These are phyloP conservation scores for Hypoxylon fragiforme DNA, from an alignment of 495 filamentous ascomycete genomes.

Conservation along the genomic window DNA sequence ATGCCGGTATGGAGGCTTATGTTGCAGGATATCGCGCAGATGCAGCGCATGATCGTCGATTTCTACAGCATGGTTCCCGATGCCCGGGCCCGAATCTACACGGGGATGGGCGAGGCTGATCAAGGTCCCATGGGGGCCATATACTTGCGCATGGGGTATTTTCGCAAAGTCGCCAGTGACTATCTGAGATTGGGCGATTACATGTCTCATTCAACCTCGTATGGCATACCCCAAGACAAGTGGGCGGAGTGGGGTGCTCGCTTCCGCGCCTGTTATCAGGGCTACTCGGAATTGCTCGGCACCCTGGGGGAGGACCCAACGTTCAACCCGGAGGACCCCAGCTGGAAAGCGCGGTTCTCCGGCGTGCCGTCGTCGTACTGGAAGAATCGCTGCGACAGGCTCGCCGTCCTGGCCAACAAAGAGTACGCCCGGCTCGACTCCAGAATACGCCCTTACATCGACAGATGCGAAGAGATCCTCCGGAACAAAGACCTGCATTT, in stretches of 20 bases:
- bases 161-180: neutral
- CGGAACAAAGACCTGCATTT: no score
- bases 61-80: constrained; percentile 1
- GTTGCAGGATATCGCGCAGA: constrained; percentile 3
- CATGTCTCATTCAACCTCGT: no score
- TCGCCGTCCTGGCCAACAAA: constrained; percentile 4
- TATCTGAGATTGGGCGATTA: no score
- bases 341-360: constrained; percentile 18
- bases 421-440: constrained; percentile 18
- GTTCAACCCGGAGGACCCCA: constrained; percentile 10
- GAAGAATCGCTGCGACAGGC: constrained; percentile 16
- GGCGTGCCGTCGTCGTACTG: constrained; percentile 22
- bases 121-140: neutral
- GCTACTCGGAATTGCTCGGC: neutral
- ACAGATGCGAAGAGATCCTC: constrained; percentile 17
- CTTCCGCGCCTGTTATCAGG: neutral
- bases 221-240: neutral
- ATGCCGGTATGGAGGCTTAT: neutral
- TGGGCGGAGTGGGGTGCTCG: neutral
- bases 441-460: constrained; percentile 20
- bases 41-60: constrained; percentile 23
- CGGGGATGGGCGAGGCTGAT: neutral
- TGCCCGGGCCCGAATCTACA: neutral
- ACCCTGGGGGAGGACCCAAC: constrained; percentile 1
- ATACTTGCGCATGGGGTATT: neutral